Percentiles rank a stretch among this genome's conserved stretches.
Conservation (phyloP, 495 filamentous ascomycete species). For the Trichodelitschia bisporula region DNA sequence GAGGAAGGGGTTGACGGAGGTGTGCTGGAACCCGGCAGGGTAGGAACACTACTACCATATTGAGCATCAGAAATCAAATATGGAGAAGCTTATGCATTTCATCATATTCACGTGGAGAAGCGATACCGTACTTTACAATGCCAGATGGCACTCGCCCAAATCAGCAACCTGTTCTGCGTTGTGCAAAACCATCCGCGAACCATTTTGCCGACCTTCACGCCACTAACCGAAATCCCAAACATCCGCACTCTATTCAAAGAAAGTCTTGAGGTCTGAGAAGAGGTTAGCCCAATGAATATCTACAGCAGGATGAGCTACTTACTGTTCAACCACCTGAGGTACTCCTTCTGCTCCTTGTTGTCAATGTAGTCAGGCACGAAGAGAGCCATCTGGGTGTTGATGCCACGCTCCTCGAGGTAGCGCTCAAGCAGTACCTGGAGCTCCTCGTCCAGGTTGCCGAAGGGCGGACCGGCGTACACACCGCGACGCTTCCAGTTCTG, state of each 20-base stretch:
- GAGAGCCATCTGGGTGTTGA: constrained; percentile 65
- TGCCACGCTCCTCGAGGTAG: constrained; percentile 82
- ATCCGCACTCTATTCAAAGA: no score
- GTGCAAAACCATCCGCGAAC: no score
- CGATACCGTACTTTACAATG: no score
- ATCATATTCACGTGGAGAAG: no score
- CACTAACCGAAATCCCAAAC: no score
- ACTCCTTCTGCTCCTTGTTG: constrained; percentile 98
- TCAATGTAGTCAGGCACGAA: constrained; percentile 95
- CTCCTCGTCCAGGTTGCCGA: constrained; percentile 86
- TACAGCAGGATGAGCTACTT: constrained; percentile 1
- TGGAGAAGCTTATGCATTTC: constrained; percentile 15
- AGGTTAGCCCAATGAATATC: constrained; percentile 1
- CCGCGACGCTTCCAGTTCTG: constrained; percentile 44
- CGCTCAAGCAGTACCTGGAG: constrained; percentile 77
- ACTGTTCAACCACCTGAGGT: constrained; percentile 64
- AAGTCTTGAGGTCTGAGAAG: constrained; percentile 38
- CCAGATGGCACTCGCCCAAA: no score
- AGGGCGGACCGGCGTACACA: constrained; percentile 77
- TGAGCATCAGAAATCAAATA: neutral
- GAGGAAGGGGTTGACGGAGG: neutral
- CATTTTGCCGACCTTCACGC: no score
- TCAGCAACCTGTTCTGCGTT: no score
- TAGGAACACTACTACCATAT: neutral
- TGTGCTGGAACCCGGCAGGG: neutral